Base-by-base conservation (phyloP, 441 rosid genomes). In the Jatropha podagrica region DNA sequence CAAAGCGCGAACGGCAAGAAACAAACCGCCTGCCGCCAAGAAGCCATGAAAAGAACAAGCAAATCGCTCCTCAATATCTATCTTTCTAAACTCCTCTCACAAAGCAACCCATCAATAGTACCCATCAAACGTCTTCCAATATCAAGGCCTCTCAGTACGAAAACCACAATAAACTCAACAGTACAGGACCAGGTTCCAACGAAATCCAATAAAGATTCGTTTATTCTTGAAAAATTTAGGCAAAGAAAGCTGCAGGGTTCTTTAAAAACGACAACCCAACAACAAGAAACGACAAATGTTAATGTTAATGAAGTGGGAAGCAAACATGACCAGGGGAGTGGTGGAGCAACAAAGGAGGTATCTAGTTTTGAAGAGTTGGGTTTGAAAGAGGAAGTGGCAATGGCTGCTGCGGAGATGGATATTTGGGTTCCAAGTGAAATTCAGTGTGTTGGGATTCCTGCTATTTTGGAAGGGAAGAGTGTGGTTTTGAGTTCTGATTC, bases 401-500 rank as follows among this genome's bases (percentile, higher is more conserved):
- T 86, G 55, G 92, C 93, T 77, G 89, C 90, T 69, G 83, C 84
- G 69, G 97, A 93, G 82, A 52, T 77, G 86, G 84, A 82, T 48
- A 84, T 91, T 77, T 85, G 86, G 73, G 88, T 81, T 79, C 95
- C 97, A 23, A 91, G 89, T 56, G 95, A 93, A 88, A 91, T 90
- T 80, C 97, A 93, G 76, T 86, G 91, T 83, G 78, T 89, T 58
- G 97, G 91, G 8, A 79, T 92, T 62, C 96, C 96, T 81, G 87
- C 92, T 48, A 85, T 92, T 42, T 83, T 92, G 89, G 90, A 87
- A 23, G 87, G 88, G 64, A 88, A 82, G 79, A 86, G 88, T 83
- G 91, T 89, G 70, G 92, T 91, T 42, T 83, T 92, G 88, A 92
- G 92, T 38, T 91, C 95, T 27, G 91, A 92, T 70, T 88, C 89